A percentile compares a stretch with the other conserved stretches of the same genome.
phyloP scores from a whole-genome alignment of 176 grass and related monocot species.

The sorghum (Sorghum bicolor) region DNA sequence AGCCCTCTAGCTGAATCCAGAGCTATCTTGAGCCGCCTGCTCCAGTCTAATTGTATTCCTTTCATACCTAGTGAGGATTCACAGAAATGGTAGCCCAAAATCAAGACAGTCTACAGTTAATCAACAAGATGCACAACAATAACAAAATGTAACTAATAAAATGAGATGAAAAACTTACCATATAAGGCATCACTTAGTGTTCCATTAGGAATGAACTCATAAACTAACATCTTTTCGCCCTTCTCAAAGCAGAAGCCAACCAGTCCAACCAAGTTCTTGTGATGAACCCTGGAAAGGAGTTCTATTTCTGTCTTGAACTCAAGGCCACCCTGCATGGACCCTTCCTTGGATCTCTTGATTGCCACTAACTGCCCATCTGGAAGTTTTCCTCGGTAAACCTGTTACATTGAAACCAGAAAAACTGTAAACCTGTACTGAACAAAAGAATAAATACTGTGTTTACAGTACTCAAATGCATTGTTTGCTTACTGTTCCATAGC shows the following conservation, averaged over 20 bases:
- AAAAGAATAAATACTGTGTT: background rate
- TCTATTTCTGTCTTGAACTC: slow-evolving; percentile 98
- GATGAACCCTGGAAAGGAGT: slow-evolving; percentile 83
- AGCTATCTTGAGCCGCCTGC: slow-evolving; percentile 64
- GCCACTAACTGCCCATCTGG: slow-evolving; percentile 57
- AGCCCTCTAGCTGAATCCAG: slow-evolving; percentile 81
- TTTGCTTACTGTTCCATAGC: slow-evolving; percentile 74
- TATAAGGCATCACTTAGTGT: slow-evolving; percentile 66
- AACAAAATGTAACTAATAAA: background rate
- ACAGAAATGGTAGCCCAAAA: background rate
- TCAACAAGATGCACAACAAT: background rate
- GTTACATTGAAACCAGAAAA: background rate
- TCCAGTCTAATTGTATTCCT: slow-evolving; percentile 77
- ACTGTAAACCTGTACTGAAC: background rate
- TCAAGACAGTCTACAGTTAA: background rate
- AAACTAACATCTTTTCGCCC: slow-evolving; percentile 79
- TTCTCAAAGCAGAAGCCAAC: slow-evolving; percentile 95
- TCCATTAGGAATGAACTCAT: slow-evolving; percentile 76
- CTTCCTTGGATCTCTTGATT: slow-evolving; percentile 81
- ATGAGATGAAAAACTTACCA: slow-evolving; percentile 39
- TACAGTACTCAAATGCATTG: background rate
- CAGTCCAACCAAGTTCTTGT: slow-evolving; percentile 79
- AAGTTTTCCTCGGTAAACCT: slow-evolving; percentile 88
- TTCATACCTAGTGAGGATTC: slow-evolving; percentile 45
- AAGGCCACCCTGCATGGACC: slow-evolving; percentile 75